Evolutionary conservation across 139 green algal genomes (phyloP).

Genomic region (Medakamo hakoo): DNA sequence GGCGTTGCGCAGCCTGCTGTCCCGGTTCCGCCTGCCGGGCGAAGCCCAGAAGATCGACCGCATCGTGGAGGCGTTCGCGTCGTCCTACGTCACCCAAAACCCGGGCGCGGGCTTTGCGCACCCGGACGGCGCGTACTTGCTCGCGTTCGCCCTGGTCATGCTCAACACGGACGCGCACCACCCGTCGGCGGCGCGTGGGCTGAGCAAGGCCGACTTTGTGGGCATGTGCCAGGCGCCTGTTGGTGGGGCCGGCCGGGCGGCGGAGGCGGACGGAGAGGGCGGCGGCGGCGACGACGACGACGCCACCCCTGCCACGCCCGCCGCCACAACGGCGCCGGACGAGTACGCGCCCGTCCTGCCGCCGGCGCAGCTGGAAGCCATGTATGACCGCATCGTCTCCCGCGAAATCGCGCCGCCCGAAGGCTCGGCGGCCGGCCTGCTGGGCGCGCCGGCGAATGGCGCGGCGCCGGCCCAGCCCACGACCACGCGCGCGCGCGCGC

Average conservation of each 20-base stretch:
- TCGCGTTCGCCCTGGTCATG: conserved; percentile 88
- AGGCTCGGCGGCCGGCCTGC: too few relatives aligned
- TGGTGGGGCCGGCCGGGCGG: conserved; percentile 9
- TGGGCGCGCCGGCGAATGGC: background rate
- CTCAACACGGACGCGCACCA: conserved; percentile 94
- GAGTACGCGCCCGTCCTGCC: conserved; percentile 51
- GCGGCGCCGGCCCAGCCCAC: background rate
- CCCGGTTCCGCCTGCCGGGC: conserved; percentile 48
- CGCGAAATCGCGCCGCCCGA: conserved; percentile 7
- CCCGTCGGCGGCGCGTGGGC: conserved; percentile 56
- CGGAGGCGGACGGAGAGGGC: background rate
- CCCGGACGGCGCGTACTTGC: conserved; percentile 71
- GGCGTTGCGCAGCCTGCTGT: conserved; percentile 51
- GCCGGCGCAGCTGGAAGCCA: conserved; percentile 40
- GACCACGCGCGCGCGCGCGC: conserved; percentile 12
- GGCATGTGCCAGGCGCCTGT: conserved; percentile 40
- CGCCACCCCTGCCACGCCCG: conserved; percentile 5
- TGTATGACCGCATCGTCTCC: conserved; percentile 56
- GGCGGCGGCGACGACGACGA: too few relatives aligned
- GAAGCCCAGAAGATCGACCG: conserved; percentile 85
- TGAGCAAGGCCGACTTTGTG: conserved; percentile 63
- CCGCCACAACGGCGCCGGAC: conserved; percentile 21
- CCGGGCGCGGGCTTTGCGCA: conserved; percentile 35
- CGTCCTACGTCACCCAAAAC: conserved; percentile 57
- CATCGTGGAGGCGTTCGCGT: conserved; percentile 83